These are phyloP conservation scores for Cynara cardunculus DNA, from an alignment of 129 eudicot genomes.

Conservation along the genomic window DNA sequence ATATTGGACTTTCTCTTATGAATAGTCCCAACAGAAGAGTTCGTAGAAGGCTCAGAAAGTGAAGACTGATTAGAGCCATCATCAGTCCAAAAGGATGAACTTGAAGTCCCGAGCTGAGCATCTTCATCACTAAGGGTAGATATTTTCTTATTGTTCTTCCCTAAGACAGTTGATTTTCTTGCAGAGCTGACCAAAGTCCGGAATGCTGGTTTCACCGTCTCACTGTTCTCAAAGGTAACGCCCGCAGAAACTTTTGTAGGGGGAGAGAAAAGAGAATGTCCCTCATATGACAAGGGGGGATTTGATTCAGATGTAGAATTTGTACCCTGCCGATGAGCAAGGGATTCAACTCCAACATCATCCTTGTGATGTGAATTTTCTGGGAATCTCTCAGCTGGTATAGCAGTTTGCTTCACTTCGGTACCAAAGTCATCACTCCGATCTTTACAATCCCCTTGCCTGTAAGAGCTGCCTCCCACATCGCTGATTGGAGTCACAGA, in stretches of 20 bases:
- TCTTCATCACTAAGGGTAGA: slow-evolving; percentile 28
- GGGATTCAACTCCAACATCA: slow-evolving; percentile 19
- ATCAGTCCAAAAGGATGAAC: slow-evolving; percentile 34
- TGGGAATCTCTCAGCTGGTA: slow-evolving; percentile 16
- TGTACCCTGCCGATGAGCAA: slow-evolving; percentile 13
- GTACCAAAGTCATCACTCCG: slow-evolving; percentile 22
- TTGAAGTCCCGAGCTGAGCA: slow-evolving; percentile 22
- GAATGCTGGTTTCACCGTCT: slow-evolving; percentile 29
- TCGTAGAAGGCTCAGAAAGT: slow-evolving; percentile 40
- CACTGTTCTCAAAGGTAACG: slow-evolving; percentile 17
- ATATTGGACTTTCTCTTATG: slow-evolving; percentile 21
- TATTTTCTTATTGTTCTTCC: slow-evolving; percentile 9
- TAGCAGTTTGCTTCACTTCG: slow-evolving; percentile 27
- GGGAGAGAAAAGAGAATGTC: slow-evolving; percentile 13
- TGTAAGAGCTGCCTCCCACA: slow-evolving; percentile 20
- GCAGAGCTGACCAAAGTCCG: slow-evolving; percentile 11
- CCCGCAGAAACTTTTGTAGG: slow-evolving; percentile 14
- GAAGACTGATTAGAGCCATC: slow-evolving; percentile 35
- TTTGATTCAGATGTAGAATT: slow-evolving; percentile 8
- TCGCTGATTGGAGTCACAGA: slow-evolving; percentile 16
- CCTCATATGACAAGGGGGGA: slow-evolving; percentile 9
- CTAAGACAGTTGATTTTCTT: slow-evolving; percentile 17
- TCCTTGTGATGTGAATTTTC: slow-evolving; percentile 17
- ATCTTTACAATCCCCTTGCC: slow-evolving; percentile 33
- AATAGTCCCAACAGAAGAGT: slow-evolving; percentile 46